Percentiles rank a stretch among this genome's conserved stretches.
phyloP scores from a whole-genome alignment of 352 stramenopile genomes.

The Pythium brachiatum region DNA sequence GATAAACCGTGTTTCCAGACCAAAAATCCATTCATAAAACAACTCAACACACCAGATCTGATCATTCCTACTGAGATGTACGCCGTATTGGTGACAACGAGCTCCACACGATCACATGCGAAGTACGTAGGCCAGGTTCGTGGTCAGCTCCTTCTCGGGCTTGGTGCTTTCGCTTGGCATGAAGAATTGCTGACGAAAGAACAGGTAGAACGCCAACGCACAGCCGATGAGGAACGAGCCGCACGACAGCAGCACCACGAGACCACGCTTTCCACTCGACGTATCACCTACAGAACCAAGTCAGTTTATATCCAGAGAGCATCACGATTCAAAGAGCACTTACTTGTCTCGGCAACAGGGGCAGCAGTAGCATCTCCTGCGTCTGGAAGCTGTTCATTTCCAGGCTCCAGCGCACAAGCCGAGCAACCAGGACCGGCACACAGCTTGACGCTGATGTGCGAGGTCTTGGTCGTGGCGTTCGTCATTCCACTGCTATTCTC shows the following conservation, averaged over 20 bases:
- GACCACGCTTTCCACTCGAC: constrained; percentile 18
- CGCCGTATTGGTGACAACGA: neutral
- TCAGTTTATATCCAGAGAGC: too few relatives aligned
- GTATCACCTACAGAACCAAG: neutral
- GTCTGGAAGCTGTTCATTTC: neutral
- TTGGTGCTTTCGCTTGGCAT: constrained; percentile 35
- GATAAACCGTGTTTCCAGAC: neutral
- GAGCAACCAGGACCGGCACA: constrained; percentile 8
- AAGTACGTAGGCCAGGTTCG: constrained; percentile 54
- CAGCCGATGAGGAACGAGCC: constrained; percentile 48
- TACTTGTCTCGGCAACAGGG: neutral
- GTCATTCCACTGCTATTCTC: neutral
- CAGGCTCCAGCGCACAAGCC: neutral
- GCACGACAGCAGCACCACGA: constrained; percentile 43
- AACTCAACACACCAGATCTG: neutral
- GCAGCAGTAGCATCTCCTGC: neutral
- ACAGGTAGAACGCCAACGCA: constrained; percentile 32
- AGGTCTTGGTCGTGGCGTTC: neutral
- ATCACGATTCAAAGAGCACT: neutral
- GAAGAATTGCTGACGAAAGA: constrained; percentile 43
- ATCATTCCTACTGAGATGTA: neutral
- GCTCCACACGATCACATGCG: constrained; percentile 24
- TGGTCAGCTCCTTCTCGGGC: constrained; percentile 49
- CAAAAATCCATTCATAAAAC: neutral
- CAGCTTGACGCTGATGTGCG: constrained; percentile 2